Evolutionary conservation across 768 basidiomycete species (phyloP), one percentile per base, ranked within the genome.

Genomic region (Coprinellus micaceus): DNA sequence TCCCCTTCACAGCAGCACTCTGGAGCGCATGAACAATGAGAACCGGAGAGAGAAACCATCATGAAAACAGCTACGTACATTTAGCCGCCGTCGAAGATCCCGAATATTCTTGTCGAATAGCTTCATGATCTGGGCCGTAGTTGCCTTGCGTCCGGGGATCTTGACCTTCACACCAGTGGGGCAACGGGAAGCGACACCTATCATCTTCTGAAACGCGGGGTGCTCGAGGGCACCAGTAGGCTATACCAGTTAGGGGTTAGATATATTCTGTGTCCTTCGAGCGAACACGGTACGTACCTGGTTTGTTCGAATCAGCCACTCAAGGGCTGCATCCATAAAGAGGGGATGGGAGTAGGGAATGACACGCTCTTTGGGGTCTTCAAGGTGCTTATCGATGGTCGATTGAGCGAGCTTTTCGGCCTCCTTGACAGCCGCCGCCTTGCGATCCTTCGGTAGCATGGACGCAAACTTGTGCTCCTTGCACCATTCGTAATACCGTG

Each of bases 301-400:
- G 59, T 76, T 66, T 10, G 72, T 76, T n/a, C 62, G 61, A 25
- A 73, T 61, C 5, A 77, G 60, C 74, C 76, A 77, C 52, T 75
- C 61, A 19, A 70, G 60, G 2, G 71, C 71, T 1, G 67, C 69
- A 22, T 67, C 36, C 6, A 48, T 36, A 54, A 74, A 75, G 2
- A 62, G 25, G 11, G 53, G 41, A 40, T 75, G 63, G 0, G 67
- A 58, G 57, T 76, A 76, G 1, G 59, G 61, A 17, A 73, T 53
- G 6, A 66, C 43, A 12, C 46, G 52, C 25, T 40, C 29, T 45
- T 63, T 62, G 22, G 29, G 51, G 2, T 36, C 47, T 17, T 17
- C 30, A 15, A 73, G 59, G 50, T 73, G 64, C 1, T n/a, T 33
- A 43, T 74, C 64, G 4, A 75, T 64, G 1, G 60, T 69, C 60